Evolutionary conservation across 2,329 filamentous ascomycete genomes (phyloP).

Genomic region (Chrysoporthe puriensis): DNA sequence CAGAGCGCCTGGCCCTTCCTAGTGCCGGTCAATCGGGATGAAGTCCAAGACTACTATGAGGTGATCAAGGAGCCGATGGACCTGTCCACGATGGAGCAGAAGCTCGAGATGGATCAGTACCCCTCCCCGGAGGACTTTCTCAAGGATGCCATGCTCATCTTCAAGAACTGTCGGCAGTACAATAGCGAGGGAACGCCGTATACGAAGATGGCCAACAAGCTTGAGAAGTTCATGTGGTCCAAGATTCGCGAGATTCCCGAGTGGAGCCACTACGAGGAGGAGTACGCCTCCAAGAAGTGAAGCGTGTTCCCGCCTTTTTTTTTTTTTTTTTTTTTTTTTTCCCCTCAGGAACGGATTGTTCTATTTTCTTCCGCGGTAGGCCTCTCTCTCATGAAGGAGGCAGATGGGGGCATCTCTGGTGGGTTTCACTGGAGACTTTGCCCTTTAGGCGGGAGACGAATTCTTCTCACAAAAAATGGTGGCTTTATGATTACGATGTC

Average conservation of each 20-base stretch:
- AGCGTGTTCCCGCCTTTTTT: background rate
- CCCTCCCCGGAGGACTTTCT: conserved; percentile 90
- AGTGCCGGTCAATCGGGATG: conserved; percentile 89
- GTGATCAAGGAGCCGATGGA: conserved; percentile 99
- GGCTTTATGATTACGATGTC: background rate
- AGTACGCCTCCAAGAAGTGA: conserved; percentile 8
- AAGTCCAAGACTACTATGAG: conserved; percentile 98
- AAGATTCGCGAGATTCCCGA: conserved; percentile 91
- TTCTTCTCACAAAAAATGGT: background rate
- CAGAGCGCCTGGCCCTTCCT: conserved; percentile 93
- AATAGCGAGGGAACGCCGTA: conserved; percentile 96
- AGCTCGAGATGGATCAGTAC: conserved; percentile 93
- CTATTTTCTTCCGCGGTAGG: background rate
- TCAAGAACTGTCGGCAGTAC: conserved; percentile 93
- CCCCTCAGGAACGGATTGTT: background rate
- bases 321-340: background rate
- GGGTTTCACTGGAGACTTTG: background rate
- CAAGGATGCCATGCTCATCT: conserved; percentile 84
- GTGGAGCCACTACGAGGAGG: conserved; percentile 70
- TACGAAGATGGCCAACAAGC: conserved; percentile 89
- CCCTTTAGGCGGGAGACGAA: background rate
- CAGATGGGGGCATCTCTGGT: background rate
- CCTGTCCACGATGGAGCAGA: conserved; percentile 90
- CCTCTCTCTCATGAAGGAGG: background rate
- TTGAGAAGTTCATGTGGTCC: conserved; percentile 94